Evolutionary conservation across 2,329 filamentous ascomycete genomes (phyloP), one percentile per base, ranked within the genome.

Genomic region (Zymoseptoria brevis): DNA sequence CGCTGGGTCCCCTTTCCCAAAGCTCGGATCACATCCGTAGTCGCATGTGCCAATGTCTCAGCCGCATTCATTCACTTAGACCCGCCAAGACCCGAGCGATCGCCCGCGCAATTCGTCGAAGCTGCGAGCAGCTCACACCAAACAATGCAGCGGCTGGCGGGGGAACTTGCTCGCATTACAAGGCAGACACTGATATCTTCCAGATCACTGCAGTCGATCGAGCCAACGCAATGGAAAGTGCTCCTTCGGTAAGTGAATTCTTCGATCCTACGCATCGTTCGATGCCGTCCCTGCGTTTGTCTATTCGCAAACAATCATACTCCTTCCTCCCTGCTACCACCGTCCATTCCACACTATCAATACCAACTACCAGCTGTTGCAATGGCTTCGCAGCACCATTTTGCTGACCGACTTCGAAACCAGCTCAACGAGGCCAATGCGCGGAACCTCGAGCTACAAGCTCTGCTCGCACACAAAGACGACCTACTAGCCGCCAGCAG

Each of bases 321-420:
- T 29, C 35, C 16, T 45, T n/a, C 35, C 7, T 16, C 16, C 16
- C 35, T 45, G 16, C 11, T 16, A 45, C 35, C 35, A 45, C 35
- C 4, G 13, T n/a, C 35, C 35, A 16, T 45, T n/a, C 16, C 4
- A 45, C 35, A 45, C 35, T n/a, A 45, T 45, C 19, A 41, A 45
- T 41, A 55, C 11, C 54, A 41, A 22, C 48, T 21, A 49, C 54
- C 26, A 29, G 54, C 41, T 29, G 22, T 51, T 41, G 50, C 11
- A 16, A 66, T 66, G 64, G 57, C 64, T 8, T 61, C 60, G 41
- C 51, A 56, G 16, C 62, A 62, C 35, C 59, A 62, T 11, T 66
- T 64, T 54, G 51, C 59, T 24, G 60, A 56, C 19, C 49, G 58
- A 22, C 48, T 66, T n/a, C 57, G 62, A 19, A 57, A 53, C 16